Evolutionary conservation across 2,329 filamentous ascomycete genomes (phyloP), one percentile per base, ranked within the genome.

Genomic region (Colletotrichum gloeosporioides): DNA sequence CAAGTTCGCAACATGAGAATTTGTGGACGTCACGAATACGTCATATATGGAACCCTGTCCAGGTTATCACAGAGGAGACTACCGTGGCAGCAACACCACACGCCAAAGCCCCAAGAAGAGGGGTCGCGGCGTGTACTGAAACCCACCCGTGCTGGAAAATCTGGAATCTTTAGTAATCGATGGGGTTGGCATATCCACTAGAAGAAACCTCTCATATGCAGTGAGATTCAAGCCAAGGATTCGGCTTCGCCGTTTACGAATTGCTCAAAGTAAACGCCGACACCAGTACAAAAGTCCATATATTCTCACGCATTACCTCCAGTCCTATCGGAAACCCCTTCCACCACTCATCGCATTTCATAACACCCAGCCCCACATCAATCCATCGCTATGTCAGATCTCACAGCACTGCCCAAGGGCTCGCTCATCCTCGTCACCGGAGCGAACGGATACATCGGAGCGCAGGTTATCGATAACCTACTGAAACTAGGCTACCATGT

Each of bases 371-470:
- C 18, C 44, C 44, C 29, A 22, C 15, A 62, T 62, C 57, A n/a
- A 6, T 32, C 18, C 2, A 15, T 27, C 6, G 39, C 18, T 1
- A 75, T 75, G 73, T 64, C 73, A 5, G 59, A 67, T 8, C 69
- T 75, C 9, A 72, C 65, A 12, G 75, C 79, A 32, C 77, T 83
- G 9, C 72, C 80, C 10, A 78, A 80, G 69, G 82, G 80, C 12
- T 86, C 85, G 1, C 77, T 79, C 0, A 79, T 88, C 25, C 82
- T 89, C 0, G 81, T 88, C 2, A 89, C 86, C 0, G 87, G 86
- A 2, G 81, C 79, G 25, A 88, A 86, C 49, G 87, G 87, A 3
- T 83, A 84, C 69, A 81, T 89, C 4, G 87, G 81, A 8, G 85
- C 85, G 1, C 83, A 88, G 10, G 80, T 86, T 8, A 83, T 82